These are phyloP conservation scores for Pulveroboletus sp. DNA, from an alignment of 768 basidiomycete genomes.

Conservation along the genomic window DNA sequence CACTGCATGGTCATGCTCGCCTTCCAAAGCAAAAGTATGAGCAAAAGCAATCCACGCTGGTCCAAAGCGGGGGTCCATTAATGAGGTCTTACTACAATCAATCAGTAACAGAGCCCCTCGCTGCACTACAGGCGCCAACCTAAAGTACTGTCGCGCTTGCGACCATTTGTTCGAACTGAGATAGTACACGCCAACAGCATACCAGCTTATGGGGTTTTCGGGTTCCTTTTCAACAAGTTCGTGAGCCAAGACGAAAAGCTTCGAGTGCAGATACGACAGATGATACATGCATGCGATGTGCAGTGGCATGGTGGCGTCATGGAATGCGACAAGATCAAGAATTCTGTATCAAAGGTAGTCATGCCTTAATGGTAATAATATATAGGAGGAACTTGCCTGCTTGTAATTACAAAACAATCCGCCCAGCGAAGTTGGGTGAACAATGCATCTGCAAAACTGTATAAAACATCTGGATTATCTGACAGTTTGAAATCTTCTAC, in stretches of 20 bases:
- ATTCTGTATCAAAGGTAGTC: constrained; percentile 50
- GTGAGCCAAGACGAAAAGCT: constrained; percentile 93
- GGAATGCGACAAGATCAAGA: constrained; percentile 75
- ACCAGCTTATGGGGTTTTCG: constrained; percentile 92
- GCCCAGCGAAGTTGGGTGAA: constrained; percentile 89
- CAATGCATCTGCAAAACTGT: constrained; percentile 84
- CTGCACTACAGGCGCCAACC: constrained; percentile 44
- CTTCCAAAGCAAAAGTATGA: constrained; percentile 94
- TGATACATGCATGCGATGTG: constrained; percentile 99
- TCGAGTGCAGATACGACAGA: constrained; percentile 83
- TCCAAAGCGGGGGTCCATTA: constrained; percentile 94
- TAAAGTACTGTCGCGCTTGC: constrained; percentile 92
- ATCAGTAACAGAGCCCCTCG: constrained; percentile 4
- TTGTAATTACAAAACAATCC: constrained; percentile 88
- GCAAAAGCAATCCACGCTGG: constrained; percentile 98
- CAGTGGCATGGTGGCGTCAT: constrained; percentile 84
- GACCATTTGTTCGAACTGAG: constrained; percentile 81
- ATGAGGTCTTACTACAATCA: constrained; percentile 74
- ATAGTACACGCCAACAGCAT: constrained; percentile 98
- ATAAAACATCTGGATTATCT: constrained; percentile 91
- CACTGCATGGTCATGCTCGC: constrained; percentile 97
- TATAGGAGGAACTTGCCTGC: constrained; percentile 44
- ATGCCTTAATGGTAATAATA: background rate
- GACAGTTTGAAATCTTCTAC: constrained; percentile 78
- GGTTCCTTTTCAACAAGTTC: constrained; percentile 94